phyloP scores from a whole-genome alignment of 805 yeast species.

The Saccharomycopsis amapae region DNA sequence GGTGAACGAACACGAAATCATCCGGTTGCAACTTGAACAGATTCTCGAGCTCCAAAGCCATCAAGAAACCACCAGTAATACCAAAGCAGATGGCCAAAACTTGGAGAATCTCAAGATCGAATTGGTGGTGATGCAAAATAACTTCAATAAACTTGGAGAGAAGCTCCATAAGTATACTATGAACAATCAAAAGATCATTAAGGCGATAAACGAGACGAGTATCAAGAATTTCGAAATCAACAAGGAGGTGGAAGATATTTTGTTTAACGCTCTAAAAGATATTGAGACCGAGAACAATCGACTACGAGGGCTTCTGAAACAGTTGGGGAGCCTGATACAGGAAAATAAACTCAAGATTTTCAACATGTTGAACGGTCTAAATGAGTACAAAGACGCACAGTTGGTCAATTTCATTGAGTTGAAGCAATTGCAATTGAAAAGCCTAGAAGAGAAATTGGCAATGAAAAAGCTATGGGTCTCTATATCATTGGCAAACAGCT shows the following conservation, averaged over 20 bases:
- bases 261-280: constrained; percentile 8
- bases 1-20: constrained; percentile 1
- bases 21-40: constrained; percentile 1
- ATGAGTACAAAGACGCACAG: constrained; percentile 3
- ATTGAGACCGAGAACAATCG: constrained; percentile 10
- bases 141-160: neutral
- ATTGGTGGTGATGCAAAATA: constrained; percentile 3
- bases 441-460: neutral
- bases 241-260: constrained; percentile 13
- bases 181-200: constrained; percentile 13
- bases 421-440: constrained; percentile 5
- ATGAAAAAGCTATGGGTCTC: too few relatives aligned
- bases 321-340: constrained; percentile 2
- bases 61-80: neutral
- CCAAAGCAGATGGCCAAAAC: neutral
- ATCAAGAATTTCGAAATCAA: constrained; percentile 17
- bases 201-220: constrained; percentile 16
- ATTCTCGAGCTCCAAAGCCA: neutral
- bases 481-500: too few relatives aligned
- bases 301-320: neutral
- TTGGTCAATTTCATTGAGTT: constrained; percentile 2
- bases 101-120: constrained; percentile 9
- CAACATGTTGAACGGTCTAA: constrained; percentile 6
- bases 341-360: constrained; percentile 4
- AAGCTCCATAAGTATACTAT: constrained; percentile 9